These are phyloP conservation scores for Auriscalpium orientale DNA, from an alignment of 768 basidiomycete species.

Conservation along the genomic window DNA sequence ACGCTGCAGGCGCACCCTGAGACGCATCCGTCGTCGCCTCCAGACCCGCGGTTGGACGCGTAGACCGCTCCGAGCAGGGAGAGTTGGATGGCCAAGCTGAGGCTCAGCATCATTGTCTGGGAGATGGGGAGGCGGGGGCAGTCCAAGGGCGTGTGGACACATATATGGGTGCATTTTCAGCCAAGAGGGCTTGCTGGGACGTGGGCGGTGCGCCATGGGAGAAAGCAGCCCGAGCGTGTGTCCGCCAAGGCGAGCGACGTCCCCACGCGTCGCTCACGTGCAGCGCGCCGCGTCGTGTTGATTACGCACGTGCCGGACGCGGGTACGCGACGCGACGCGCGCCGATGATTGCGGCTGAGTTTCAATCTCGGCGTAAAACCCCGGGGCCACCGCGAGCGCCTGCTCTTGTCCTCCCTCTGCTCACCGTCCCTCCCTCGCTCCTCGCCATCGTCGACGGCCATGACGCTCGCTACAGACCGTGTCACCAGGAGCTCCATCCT, in stretches of 20 bases:
- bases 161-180: too few species aligned
- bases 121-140: too few species aligned
- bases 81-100: too few species aligned
- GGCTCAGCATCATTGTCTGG: too few species aligned
- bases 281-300: conserved; percentile 20
- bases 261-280: conserved; percentile 6
- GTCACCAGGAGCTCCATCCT: conserved; percentile 23
- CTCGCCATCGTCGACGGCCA: neutral
- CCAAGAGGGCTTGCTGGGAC: neutral
- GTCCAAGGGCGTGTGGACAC: too few species aligned
- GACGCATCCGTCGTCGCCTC: too few species aligned
- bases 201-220: neutral
- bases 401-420: conserved; percentile 2
- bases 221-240: too few species aligned
- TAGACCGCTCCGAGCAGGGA: too few species aligned
- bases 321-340: conserved; percentile 4
- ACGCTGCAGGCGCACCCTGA: too few species aligned
- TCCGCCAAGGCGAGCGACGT: neutral
- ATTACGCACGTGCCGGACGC: conserved; percentile 4
- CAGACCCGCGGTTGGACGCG: too few species aligned
- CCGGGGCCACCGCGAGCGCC: conserved; percentile 4
- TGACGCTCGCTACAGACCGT: conserved; percentile 15
- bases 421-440: conserved; percentile 8
- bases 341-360: conserved; percentile 21
- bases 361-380: conserved; percentile 18